Evolutionary conservation across 805 yeast species (phyloP).

Genomic region (Candida nitratophila): DNA sequence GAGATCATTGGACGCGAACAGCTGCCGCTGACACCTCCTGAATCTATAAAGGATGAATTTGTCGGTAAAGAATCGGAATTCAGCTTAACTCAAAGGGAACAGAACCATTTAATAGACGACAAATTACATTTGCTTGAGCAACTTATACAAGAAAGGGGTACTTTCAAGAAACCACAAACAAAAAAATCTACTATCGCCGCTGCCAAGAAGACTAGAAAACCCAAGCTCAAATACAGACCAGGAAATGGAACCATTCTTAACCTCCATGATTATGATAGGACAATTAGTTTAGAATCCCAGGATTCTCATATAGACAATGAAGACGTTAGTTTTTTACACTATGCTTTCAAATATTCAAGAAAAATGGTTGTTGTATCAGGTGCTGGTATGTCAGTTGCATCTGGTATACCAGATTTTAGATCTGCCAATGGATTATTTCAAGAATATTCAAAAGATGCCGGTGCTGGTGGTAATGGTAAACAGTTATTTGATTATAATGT

Average conservation of each 20-base stretch:
- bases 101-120: too few relatives aligned
- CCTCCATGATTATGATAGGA: slow-evolving; percentile 21
- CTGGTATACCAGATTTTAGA: slow-evolving; percentile 79
- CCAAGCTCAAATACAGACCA: slow-evolving; percentile 40
- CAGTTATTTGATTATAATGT: slow-evolving; percentile 74
- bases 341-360: slow-evolving; percentile 48
- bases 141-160: background rate
- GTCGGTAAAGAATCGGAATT: background rate
- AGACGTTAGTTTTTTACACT: slow-evolving; percentile 42
- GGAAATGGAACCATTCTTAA: slow-evolving; percentile 37
- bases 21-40: background rate
- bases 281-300: slow-evolving; percentile 24
- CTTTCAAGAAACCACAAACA: background rate
- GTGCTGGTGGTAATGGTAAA: slow-evolving; percentile 39
- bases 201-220: slow-evolving; percentile 30
- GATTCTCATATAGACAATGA: slow-evolving; percentile 26
- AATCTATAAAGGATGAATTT: background rate
- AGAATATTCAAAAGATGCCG: slow-evolving; percentile 35
- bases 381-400: slow-evolving; percentile 86
- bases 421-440: slow-evolving; percentile 73
- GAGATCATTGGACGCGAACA: background rate
- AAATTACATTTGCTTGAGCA: too few relatives aligned
- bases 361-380: slow-evolving; percentile 68
- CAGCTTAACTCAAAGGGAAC: too few relatives aligned
- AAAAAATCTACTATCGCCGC: background rate